A percentile compares a stretch with the other conserved stretches of the same genome.
phyloP scores from a whole-genome alignment of 1,284 basidiomycete genomes.

The Chalciporus sp. region DNA sequence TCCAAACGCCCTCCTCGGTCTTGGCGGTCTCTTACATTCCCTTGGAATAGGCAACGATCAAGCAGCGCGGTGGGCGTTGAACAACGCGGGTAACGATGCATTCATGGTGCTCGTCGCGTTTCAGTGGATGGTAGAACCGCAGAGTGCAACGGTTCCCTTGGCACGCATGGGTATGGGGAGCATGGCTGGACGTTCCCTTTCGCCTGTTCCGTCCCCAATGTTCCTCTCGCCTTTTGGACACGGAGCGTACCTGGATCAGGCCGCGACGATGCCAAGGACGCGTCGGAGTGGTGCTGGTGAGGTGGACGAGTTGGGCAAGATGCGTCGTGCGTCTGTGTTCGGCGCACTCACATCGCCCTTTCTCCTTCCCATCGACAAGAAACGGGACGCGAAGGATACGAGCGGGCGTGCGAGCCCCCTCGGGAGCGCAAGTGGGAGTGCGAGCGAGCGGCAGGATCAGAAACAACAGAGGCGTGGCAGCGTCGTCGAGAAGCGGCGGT shows the following conservation, averaged over 20 bases:
- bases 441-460: slow-evolving; percentile 7
- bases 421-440: neutral
- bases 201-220: neutral
- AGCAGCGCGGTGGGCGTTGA: slow-evolving; percentile 42
- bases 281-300: neutral
- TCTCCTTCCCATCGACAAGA: slow-evolving; percentile 5
- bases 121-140: slow-evolving; percentile 62
- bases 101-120: slow-evolving; percentile 63
- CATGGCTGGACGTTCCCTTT: neutral
- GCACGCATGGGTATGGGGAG: neutral
- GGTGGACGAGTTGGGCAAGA: slow-evolving; percentile 28
- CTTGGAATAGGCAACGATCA: slow-evolving; percentile 39
- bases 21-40: slow-evolving; percentile 57
- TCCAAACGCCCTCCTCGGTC: slow-evolving; percentile 51
- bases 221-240: neutral
- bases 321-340: slow-evolving; percentile 24
- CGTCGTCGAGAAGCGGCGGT: slow-evolving; percentile 2
- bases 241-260: neutral
- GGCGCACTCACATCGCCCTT: slow-evolving; percentile 11
- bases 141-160: neutral
- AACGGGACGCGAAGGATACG: slow-evolving; percentile 1
- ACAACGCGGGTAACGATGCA: slow-evolving; percentile 76
- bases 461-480: slow-evolving; percentile 6
- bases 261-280: neutral
- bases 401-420: neutral